A percentile compares a stretch with the other conserved stretches of the same genome.
Evolutionary conservation across 192 early-diverging fungal genomes (phyloP).

Genomic region (Linnemannia elongata): DNA sequence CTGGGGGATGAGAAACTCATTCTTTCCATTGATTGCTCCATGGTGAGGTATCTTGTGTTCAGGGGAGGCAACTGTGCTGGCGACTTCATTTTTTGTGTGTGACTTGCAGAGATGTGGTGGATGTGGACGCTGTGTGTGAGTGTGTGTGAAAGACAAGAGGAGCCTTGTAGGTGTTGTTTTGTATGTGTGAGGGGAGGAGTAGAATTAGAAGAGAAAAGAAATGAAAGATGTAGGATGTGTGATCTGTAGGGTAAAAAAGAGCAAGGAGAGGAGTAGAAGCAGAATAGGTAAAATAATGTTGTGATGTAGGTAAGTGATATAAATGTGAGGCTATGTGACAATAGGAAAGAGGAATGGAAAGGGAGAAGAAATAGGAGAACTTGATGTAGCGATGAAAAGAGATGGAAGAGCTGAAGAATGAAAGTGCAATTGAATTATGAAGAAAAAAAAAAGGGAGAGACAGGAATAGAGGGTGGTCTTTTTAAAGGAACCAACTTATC

Average conservation of each 20-base stretch:
- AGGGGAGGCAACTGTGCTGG: constrained; percentile 24
- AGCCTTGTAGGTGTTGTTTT: neutral
- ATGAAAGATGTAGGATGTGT: too few species aligned
- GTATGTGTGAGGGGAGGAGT: too few species aligned
- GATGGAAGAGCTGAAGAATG: neutral
- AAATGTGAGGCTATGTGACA: too few species aligned
- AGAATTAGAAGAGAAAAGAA: too few species aligned
- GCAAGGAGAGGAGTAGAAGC: too few species aligned
- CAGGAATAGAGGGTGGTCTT: neutral
- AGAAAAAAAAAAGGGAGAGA: neutral
- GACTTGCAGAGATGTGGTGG: neutral
- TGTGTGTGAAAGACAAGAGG: neutral
- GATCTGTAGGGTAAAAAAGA: too few species aligned
- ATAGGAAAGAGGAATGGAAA: neutral
- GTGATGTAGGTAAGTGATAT: too few species aligned
- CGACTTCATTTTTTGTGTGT: constrained; percentile 3
- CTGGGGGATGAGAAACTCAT: constrained; percentile 32
- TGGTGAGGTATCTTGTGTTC: constrained; percentile 16
- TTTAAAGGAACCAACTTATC: neutral
- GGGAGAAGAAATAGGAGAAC: neutral
- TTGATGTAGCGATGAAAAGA: neutral
- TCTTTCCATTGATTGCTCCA: constrained; percentile 38
- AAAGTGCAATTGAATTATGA: neutral
- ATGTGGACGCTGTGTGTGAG: too few species aligned
- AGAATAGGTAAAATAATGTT: too few species aligned